Conservation (phyloP, 2,329 filamentous ascomycete species). For the Pseudogymnoascus sp. region DNA sequence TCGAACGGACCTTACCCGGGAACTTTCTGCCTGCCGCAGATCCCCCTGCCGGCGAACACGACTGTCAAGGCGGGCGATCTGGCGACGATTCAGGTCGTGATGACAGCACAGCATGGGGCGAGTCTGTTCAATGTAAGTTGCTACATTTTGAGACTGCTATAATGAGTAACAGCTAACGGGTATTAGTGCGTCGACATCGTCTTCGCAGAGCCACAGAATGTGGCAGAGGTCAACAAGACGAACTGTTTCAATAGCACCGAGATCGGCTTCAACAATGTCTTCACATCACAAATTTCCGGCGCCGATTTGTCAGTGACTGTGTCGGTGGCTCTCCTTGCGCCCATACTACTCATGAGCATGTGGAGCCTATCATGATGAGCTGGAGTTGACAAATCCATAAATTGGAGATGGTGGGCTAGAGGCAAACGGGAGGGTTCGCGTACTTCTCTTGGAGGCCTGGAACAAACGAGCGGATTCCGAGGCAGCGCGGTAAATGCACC, state of each 20-base stretch:
- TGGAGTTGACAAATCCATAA: background rate
- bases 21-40: slow-evolving; percentile 80
- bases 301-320: background rate
- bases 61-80: slow-evolving; percentile 72
- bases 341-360: background rate
- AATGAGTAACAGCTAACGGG: slow-evolving; percentile 9
- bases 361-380: background rate
- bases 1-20: slow-evolving; percentile 78
- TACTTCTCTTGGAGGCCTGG: background rate
- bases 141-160: background rate
- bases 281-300: slow-evolving; percentile 38
- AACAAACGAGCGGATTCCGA: slow-evolving; percentile 2
- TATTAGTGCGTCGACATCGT: slow-evolving; percentile 86
- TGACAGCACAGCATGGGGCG: slow-evolving; percentile 75
- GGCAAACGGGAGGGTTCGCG: background rate
- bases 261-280: slow-evolving; percentile 69
- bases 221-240: slow-evolving; percentile 62
- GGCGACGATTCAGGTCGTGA: slow-evolving; percentile 83
- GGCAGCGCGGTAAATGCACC: background rate
- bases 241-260: slow-evolving; percentile 87
- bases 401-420: background rate
- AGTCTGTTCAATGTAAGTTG: slow-evolving; percentile 47
- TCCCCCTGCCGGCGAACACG: slow-evolving; percentile 67
- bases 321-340: background rate
- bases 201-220: slow-evolving; percentile 72